A percentile compares a stretch with the other conserved stretches of the same genome.
These are phyloP conservation scores for Lunularia cruciata DNA, from an alignment of 225 moss, liverwort and hornwort genomes.

Conservation along the genomic window DNA sequence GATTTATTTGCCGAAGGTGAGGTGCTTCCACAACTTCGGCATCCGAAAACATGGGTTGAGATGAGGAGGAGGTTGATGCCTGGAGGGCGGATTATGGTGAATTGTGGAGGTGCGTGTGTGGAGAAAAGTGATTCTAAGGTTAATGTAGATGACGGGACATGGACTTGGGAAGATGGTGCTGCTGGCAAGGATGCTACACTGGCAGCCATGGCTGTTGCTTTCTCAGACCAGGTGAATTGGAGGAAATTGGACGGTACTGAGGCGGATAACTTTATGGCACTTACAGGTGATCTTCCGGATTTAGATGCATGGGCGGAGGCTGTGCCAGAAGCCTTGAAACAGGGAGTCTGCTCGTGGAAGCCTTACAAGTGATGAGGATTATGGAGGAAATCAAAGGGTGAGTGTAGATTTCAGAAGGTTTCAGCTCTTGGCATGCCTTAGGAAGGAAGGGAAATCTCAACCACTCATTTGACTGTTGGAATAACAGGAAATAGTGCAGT, in stretches of 20 bases:
- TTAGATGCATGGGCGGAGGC: constrained; percentile 52
- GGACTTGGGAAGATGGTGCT: constrained; percentile 87
- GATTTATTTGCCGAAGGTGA: constrained; percentile 70
- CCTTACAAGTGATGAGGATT: not conserved
- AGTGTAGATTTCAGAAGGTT: not conserved
- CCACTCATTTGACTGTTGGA: no score
- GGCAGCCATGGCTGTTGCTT: constrained; percentile 54
- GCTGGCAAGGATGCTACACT: constrained; percentile 62
- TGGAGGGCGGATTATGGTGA: constrained; percentile 76
- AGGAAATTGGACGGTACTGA: constrained; percentile 51
- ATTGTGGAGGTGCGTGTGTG: constrained; percentile 73
- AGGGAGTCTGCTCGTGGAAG: constrained; percentile 45
- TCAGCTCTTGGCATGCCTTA: not conserved
- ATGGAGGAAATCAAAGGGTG: not conserved
- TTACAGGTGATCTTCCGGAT: constrained; percentile 69
- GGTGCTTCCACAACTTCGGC: constrained; percentile 58
- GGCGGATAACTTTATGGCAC: constrained; percentile 57
- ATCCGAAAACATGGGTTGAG: constrained; percentile 55
- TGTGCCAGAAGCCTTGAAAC: constrained; percentile 50
- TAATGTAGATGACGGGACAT: constrained; percentile 60
- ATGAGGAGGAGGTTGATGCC: constrained; percentile 57
- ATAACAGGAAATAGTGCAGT: no score
- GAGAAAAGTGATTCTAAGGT: constrained; percentile 57
- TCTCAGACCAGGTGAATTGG: constrained; percentile 62
- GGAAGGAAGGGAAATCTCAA: not conserved